Conservation (phyloP, 1,284 basidiomycete genomes). For the Heterobasidion parviporum region DNA sequence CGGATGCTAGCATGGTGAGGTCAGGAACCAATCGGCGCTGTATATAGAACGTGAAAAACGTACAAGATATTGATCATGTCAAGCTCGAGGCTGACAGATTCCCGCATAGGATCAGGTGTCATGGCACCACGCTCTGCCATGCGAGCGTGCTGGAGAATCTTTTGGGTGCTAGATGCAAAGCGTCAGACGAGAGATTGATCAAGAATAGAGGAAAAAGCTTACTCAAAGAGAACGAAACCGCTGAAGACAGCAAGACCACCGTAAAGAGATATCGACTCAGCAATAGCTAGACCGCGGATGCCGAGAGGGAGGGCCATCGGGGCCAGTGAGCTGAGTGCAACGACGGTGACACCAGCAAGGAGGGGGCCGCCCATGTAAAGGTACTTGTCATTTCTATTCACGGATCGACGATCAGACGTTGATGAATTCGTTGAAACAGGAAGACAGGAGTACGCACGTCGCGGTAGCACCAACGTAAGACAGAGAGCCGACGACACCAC, state of each 20-base stretch:
- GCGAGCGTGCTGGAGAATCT: slow-evolving; percentile 74
- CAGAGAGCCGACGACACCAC: slow-evolving; percentile 77
- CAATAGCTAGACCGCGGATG: slow-evolving; percentile 65
- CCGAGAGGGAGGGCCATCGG: slow-evolving; percentile 83
- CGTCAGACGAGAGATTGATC: not conserved
- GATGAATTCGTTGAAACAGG: not conserved
- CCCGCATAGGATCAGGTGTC: slow-evolving; percentile 69
- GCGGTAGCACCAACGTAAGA: slow-evolving; percentile 89
- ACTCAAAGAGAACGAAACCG: slow-evolving; percentile 86
- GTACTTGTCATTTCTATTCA: slow-evolving; percentile 69
- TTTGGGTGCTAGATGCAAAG: slow-evolving; percentile 51
- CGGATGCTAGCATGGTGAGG: slow-evolving; percentile 47
- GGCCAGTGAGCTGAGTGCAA: slow-evolving; percentile 78
- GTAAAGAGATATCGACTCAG: slow-evolving; percentile 77
- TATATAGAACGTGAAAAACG: slow-evolving; percentile 16
- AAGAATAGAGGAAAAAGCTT: slow-evolving; percentile 16
- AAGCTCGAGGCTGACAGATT: slow-evolving; percentile 74
- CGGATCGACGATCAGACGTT: slow-evolving; percentile 3
- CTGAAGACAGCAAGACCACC: slow-evolving; percentile 85
- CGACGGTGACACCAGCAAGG: slow-evolving; percentile 80
- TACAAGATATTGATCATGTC: slow-evolving; percentile 88
- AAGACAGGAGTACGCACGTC: slow-evolving; percentile 34
- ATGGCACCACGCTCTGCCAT: slow-evolving; percentile 64
- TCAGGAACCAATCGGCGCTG: not conserved
- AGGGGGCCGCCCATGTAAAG: slow-evolving; percentile 80